Conservation (phyloP, 2,329 filamentous ascomycete species). For the Exophiala sideris region DNA sequence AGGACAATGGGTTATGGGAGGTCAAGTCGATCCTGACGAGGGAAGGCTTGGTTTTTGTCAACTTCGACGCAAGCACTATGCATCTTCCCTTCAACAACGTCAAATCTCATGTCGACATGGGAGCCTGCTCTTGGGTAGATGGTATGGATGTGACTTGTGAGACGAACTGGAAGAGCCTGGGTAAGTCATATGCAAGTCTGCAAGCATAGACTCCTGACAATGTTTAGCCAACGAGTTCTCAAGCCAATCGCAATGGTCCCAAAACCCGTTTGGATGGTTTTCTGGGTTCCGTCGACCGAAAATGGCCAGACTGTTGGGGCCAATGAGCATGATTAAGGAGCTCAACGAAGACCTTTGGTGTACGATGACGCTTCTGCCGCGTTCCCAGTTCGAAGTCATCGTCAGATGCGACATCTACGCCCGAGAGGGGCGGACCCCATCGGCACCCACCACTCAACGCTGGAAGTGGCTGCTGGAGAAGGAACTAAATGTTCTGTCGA, state of each 20-base stretch:
- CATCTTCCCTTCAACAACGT: slow-evolving; percentile 24
- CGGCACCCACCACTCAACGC: slow-evolving; percentile 6
- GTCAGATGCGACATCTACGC: slow-evolving; percentile 22
- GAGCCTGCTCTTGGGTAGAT: slow-evolving; percentile 17
- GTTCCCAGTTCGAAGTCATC: slow-evolving; percentile 10
- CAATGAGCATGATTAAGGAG: slow-evolving; percentile 23
- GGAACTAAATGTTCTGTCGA: slow-evolving; percentile 13
- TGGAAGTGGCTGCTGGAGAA: slow-evolving; percentile 21
- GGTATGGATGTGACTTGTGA: slow-evolving; percentile 15
- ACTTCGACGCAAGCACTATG: slow-evolving; percentile 25
- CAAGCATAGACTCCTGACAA: not conserved
- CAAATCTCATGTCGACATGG: slow-evolving; percentile 22
- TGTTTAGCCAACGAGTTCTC: slow-evolving; percentile 22
- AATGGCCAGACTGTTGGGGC: slow-evolving; percentile 13
- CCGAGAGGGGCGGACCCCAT: slow-evolving; percentile 9
- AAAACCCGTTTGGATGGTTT: slow-evolving; percentile 19
- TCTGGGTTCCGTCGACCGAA: slow-evolving; percentile 15
- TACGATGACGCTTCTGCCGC: slow-evolving; percentile 20
- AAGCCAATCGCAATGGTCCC: slow-evolving; percentile 19
- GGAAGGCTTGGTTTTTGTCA: slow-evolving; percentile 25
- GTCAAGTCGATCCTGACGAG: slow-evolving; percentile 20
- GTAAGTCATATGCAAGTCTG: slow-evolving; percentile 9
- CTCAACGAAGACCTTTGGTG: slow-evolving; percentile 19
- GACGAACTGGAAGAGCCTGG: slow-evolving; percentile 23
- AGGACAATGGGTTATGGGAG: slow-evolving; percentile 53